Percentiles rank a stretch among this genome's conserved stretches.
phyloP scores from a whole-genome alignment of 306 rosid species.

The Vigna nakashimae region DNA sequence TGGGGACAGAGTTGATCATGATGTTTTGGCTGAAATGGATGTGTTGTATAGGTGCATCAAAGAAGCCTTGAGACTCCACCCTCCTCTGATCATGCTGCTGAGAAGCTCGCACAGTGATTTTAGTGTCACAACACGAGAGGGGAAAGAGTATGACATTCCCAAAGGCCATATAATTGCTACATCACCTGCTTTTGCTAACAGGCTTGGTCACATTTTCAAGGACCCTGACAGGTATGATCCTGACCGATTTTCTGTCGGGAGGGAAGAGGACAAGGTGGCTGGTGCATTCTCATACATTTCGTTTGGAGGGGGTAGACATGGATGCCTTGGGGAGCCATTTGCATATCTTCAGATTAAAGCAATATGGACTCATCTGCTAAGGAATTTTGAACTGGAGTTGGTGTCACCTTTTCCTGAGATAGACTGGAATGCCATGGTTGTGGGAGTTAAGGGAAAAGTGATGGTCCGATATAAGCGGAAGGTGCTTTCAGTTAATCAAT shows the following conservation, averaged over 20 bases:
- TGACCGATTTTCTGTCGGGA: slow-evolving; percentile 71
- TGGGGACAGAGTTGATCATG: slow-evolving; percentile 84
- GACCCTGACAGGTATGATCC: slow-evolving; percentile 90
- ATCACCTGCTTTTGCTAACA: slow-evolving; percentile 92
- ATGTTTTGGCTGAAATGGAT: slow-evolving; percentile 95
- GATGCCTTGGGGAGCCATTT: slow-evolving; percentile 98
- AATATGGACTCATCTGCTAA: slow-evolving; percentile 91
- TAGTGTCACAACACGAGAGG: slow-evolving; percentile 75
- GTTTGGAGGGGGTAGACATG: slow-evolving; percentile 97
- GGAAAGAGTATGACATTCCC: slow-evolving; percentile 84
- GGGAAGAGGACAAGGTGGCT: slow-evolving; percentile 93
- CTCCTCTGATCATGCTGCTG: slow-evolving; percentile 88
- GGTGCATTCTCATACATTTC: slow-evolving; percentile 94
- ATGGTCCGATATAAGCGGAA: slow-evolving; percentile 92
- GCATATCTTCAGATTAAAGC: slow-evolving; percentile 97
- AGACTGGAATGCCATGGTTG: slow-evolving; percentile 99
- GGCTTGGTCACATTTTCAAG: slow-evolving; percentile 73
- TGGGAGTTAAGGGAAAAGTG: slow-evolving; percentile 92
- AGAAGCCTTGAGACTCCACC: slow-evolving; percentile 98
- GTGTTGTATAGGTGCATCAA: slow-evolving; percentile 80
- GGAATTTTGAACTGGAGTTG: slow-evolving; percentile 91
- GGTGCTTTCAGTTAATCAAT: slow-evolving; percentile 61
- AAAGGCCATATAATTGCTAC: slow-evolving; percentile 96
- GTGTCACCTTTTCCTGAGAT: slow-evolving; percentile 90
- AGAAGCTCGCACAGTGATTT: slow-evolving; percentile 88